Evolutionary conservation across 306 rosid species (phyloP).

Genomic region (Prunus campanulata): DNA sequence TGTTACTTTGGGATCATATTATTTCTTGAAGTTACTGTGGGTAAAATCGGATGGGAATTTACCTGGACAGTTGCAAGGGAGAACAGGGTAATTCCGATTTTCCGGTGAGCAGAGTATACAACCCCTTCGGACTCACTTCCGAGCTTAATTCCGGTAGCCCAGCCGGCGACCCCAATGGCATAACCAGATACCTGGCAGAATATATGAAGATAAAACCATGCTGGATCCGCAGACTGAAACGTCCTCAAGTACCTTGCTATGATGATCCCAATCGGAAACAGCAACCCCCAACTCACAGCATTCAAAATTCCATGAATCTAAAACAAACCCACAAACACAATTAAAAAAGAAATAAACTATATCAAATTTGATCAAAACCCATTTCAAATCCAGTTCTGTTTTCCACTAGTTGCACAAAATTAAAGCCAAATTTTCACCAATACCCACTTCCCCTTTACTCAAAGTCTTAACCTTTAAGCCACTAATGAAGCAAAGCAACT

Average conservation of each 20-base stretch:
- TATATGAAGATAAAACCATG: conserved; percentile 87
- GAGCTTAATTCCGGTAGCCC: conserved; percentile 86
- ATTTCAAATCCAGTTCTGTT: not conserved
- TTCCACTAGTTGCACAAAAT: not conserved
- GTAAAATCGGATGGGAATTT: not conserved
- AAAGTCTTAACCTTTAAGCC: not conserved
- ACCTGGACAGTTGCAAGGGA: conserved; percentile 78
- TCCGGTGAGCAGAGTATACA: conserved; percentile 47
- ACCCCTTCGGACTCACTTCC: conserved; percentile 60
- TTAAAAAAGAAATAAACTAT: conserved; percentile 3
- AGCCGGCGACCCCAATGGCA: conserved; percentile 84
- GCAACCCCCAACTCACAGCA: conserved; percentile 87
- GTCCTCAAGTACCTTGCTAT: conserved; percentile 72
- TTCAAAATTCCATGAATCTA: conserved; percentile 84
- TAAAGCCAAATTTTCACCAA: not conserved
- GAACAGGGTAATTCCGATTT: conserved; percentile 72
- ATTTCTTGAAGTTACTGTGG: not conserved
- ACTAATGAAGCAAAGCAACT: not conserved
- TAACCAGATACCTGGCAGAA: conserved; percentile 68
- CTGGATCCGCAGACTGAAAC: conserved; percentile 78
- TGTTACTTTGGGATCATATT: not conserved
- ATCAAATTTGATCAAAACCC: not conserved
- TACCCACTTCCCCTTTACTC: not conserved
- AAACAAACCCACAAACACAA: not conserved
- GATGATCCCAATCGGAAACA: conserved; percentile 75